Conservation (phyloP, 2,329 filamentous ascomycete genomes). For the Arthrinium phaeospermum region DNA sequence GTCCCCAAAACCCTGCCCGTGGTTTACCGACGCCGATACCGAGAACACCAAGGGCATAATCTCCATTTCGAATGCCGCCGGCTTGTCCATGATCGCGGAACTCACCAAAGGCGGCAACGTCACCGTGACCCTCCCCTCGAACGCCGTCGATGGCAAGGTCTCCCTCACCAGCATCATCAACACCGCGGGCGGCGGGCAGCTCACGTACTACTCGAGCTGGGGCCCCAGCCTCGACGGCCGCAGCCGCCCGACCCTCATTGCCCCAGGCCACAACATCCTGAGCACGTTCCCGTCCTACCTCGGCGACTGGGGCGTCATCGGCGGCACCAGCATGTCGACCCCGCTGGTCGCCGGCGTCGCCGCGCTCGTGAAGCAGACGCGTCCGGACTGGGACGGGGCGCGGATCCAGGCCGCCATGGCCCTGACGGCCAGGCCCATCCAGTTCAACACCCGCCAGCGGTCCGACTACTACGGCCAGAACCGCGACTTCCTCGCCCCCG, state of each 20-base stretch:
- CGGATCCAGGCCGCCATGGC: slow-evolving; percentile 13
- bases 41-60: neutral
- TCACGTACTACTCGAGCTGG: slow-evolving; percentile 11
- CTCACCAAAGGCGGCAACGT: neutral
- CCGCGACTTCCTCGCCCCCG: neutral
- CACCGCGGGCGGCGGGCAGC: neutral
- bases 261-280: slow-evolving; percentile 14
- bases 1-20: neutral
- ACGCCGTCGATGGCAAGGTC: neutral
- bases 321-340: slow-evolving; percentile 17
- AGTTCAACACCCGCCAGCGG: neutral
- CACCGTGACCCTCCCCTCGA: neutral
- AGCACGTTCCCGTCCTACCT: neutral
- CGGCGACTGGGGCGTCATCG: slow-evolving; percentile 6
- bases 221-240: slow-evolving; percentile 10
- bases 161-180: neutral
- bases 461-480: neutral
- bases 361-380: neutral
- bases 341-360: neutral
- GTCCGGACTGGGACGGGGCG: neutral
- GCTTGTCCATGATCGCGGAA: neutral
- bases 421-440: neutral
- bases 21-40: neutral
- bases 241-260: neutral
- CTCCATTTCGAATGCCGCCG: neutral